phyloP scores from a whole-genome alignment of 2,329 filamentous ascomycete species.

The Lachnellula arida region DNA sequence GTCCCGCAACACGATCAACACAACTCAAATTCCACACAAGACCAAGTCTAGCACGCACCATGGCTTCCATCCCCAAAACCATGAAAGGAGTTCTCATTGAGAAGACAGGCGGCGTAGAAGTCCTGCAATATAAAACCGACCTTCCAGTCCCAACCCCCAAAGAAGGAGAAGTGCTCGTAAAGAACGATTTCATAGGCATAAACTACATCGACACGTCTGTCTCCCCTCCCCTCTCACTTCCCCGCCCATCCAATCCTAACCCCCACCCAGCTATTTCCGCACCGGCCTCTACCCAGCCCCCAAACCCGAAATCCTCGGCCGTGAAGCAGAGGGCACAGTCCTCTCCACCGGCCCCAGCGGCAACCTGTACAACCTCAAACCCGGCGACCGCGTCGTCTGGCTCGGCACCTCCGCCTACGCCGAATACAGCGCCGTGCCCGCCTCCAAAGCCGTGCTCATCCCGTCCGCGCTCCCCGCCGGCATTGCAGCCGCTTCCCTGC shows the following conservation, averaged over 20 bases:
- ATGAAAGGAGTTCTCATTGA: conserved; percentile 66
- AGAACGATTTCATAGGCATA: conserved; percentile 74
- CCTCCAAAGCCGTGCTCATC: conserved; percentile 54
- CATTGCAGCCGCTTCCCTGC: conserved; percentile 60
- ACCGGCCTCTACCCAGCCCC: conserved; percentile 72
- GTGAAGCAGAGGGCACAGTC: conserved; percentile 72
- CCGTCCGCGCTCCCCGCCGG: conserved; percentile 59
- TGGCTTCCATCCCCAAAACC: conserved; percentile 19
- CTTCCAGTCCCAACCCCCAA: conserved; percentile 64
- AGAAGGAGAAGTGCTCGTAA: conserved; percentile 71
- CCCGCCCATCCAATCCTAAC: not conserved
- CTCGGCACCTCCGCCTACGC: conserved; percentile 52
- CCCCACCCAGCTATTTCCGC: conserved; percentile 65
- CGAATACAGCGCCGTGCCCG: conserved; percentile 51
- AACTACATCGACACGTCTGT: conserved; percentile 78
- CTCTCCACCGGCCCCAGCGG: conserved; percentile 52
- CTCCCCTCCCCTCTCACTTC: not conserved
- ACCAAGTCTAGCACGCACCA: not conserved
- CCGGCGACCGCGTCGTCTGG: conserved; percentile 70
- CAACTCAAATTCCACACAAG: not conserved
- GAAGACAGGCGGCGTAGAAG: conserved; percentile 67
- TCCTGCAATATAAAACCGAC: conserved; percentile 66
- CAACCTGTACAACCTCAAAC: conserved; percentile 46
- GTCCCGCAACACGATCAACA: not conserved
- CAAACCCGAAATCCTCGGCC: conserved; percentile 73